Evolutionary conservation across 2,329 filamentous ascomycete species (phyloP).

Genomic region (Harringtonia aguacate): DNA sequence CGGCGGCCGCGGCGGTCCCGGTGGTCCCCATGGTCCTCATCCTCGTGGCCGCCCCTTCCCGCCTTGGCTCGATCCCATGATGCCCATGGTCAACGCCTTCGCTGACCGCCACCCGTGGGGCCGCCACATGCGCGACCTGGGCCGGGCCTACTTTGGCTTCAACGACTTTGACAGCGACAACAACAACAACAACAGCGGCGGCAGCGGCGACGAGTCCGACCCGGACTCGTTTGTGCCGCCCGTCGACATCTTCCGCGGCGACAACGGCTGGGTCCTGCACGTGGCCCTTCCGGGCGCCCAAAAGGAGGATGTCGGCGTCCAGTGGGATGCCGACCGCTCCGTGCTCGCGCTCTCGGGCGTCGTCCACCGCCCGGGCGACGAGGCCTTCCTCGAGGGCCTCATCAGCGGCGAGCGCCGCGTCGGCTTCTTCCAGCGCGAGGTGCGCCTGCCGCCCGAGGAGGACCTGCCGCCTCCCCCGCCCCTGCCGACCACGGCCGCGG

Average conservation of each 20-base stretch:
- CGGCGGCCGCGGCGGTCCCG: conserved; percentile 9
- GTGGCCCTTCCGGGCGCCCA: conserved; percentile 63
- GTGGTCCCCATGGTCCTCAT: conserved; percentile 6
- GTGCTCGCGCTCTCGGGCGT: conserved; percentile 60
- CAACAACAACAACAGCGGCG: conserved; percentile 7
- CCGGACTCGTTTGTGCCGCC: conserved; percentile 47
- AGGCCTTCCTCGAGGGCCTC: conserved; percentile 55
- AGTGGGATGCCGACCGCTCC: conserved; percentile 61
- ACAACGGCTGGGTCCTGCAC: conserved; percentile 57
- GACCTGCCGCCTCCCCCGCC: conserved; percentile 1
- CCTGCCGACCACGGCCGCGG: not conserved
- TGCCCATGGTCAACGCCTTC: conserved; percentile 21
- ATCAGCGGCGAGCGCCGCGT: conserved; percentile 57
- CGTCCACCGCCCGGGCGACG: conserved; percentile 60
- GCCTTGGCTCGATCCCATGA: too few species aligned
- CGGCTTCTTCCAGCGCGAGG: conserved; percentile 62
- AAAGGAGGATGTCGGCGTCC: conserved; percentile 60
- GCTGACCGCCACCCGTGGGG: conserved; percentile 31
- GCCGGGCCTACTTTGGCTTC: conserved; percentile 14
- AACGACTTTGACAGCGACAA: not conserved
- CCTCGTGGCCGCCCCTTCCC: conserved; percentile 6
- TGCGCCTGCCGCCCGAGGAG: conserved; percentile 44
- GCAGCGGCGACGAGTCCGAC: conserved; percentile 9
- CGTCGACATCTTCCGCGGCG: conserved; percentile 55
- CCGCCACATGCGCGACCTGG: conserved; percentile 26